Percentiles rank a stretch among this genome's conserved stretches.
These are phyloP conservation scores for Saururus chinensis DNA, from an alignment of 164 flowering plant species.

Conservation along the genomic window DNA sequence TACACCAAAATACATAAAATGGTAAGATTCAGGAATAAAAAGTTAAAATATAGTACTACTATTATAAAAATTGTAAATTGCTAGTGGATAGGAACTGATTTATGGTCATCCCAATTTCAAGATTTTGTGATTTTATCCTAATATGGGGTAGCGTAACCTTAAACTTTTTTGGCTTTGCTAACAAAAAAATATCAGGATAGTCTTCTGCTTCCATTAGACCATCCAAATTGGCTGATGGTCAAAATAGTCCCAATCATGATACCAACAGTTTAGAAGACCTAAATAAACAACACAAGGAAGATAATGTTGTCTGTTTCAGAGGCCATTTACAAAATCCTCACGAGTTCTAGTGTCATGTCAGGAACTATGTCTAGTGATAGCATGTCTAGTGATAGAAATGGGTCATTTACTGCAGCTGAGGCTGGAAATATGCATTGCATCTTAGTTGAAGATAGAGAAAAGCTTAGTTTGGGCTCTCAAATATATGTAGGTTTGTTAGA, in stretches of 20 bases:
- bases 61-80: too few species aligned
- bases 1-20: too few species aligned
- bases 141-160: too few species aligned
- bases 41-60: too few species aligned
- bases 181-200: too few species aligned
- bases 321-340: background rate
- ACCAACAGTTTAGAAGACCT: background rate
- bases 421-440: background rate
- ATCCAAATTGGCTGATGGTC: slow-evolving; percentile 7
- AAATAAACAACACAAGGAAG: background rate
- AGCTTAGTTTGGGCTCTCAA: background rate
- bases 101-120: too few species aligned
- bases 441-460: background rate
- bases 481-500: background rate
- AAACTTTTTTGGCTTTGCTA: too few species aligned
- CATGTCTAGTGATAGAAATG: background rate
- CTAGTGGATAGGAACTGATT: too few species aligned
- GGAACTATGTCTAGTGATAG: background rate
- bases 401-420: background rate
- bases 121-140: too few species aligned
- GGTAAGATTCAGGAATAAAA: too few species aligned
- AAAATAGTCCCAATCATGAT: slow-evolving; percentile 7
- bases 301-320: background rate
- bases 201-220: slow-evolving; percentile 13
- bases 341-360: background rate